A percentile compares a stretch with the other conserved stretches of the same genome.
Evolutionary conservation across 495 filamentous ascomycete species (phyloP).

Genomic region (Baudoinia panamericana): DNA sequence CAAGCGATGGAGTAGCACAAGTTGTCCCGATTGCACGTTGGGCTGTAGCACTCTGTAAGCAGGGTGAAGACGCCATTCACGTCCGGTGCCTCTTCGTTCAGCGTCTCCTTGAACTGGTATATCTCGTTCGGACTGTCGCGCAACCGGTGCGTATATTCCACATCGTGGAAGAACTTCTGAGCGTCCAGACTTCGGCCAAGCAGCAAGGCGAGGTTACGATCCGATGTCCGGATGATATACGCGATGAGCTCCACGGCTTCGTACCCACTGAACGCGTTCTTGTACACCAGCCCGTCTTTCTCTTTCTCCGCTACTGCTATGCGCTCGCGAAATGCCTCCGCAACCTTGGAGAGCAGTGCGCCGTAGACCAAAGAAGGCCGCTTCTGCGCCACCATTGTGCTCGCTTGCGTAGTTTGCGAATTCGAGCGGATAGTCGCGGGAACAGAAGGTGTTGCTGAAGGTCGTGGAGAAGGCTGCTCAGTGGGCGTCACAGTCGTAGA

Average conservation of each 20-base stretch:
- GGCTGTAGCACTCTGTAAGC: slow-evolving; percentile 93
- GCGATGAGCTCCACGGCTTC: slow-evolving; percentile 92
- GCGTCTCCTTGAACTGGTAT: slow-evolving; percentile 90
- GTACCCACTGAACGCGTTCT: slow-evolving; percentile 84
- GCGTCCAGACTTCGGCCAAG: slow-evolving; percentile 91
- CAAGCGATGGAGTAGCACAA: slow-evolving; percentile 99
- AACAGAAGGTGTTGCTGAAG: slow-evolving; percentile 5
- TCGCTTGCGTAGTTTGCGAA: slow-evolving; percentile 23
- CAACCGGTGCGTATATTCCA: slow-evolving; percentile 91
- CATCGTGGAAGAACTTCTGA: slow-evolving; percentile 99
- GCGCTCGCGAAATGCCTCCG: slow-evolving; percentile 77
- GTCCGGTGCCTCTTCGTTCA: slow-evolving; percentile 75
- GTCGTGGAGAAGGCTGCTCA: slow-evolving; percentile 23
- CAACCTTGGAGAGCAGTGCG: slow-evolving; percentile 78
- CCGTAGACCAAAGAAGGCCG: slow-evolving; percentile 78
- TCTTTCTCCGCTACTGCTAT: slow-evolving; percentile 71
- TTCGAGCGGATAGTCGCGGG: slow-evolving; percentile 33
- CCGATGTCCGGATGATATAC: slow-evolving; percentile 90
- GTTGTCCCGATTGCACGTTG: slow-evolving; percentile 86
- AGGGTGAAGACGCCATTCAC: slow-evolving; percentile 97
- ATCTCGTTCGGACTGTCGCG: slow-evolving; percentile 83
- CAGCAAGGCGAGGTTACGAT: slow-evolving; percentile 85
- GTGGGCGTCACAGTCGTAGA: slow-evolving; percentile 49
- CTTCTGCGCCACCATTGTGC: slow-evolving; percentile 39
- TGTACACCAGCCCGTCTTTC: slow-evolving; percentile 96